Percentiles rank a stretch among this genome's conserved stretches.
Evolutionary conservation across 108 stramenopile genomes (phyloP).

Genomic region (Nannochloropsis gaditana): DNA sequence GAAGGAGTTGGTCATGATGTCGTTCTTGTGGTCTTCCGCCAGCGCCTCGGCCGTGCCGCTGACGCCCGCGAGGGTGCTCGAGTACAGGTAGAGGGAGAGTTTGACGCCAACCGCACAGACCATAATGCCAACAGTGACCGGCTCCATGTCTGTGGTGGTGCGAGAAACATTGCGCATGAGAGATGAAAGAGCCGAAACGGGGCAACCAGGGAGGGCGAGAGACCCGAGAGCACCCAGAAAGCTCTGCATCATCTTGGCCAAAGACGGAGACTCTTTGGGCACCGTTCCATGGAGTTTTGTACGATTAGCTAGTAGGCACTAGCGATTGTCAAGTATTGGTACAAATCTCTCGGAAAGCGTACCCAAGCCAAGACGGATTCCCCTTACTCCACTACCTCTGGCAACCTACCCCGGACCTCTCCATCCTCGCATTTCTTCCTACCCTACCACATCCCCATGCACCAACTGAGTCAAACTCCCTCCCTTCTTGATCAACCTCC

Average conservation of each 20-base stretch:
- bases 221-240: background rate
- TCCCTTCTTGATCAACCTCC: slow-evolving; percentile 9
- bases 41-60: slow-evolving; percentile 32
- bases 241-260: no score
- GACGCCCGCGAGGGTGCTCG: slow-evolving; percentile 56
- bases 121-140: slow-evolving; percentile 27
- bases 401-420: no score
- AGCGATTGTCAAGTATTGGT: no score
- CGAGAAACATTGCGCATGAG: background rate
- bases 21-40: slow-evolving; percentile 90
- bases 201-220: background rate
- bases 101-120: slow-evolving; percentile 31
- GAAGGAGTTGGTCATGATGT: slow-evolving; percentile 71
- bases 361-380: no score
- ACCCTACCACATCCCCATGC: no score
- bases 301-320: no score
- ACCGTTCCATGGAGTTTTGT: no score
- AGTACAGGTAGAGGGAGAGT: slow-evolving; percentile 58
- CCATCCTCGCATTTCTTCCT: no score
- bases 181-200: background rate
- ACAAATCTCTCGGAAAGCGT: no score
- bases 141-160: slow-evolving; percentile 33
- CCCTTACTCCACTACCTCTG: no score
- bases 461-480: no score
- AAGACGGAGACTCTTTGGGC: no score